Evolutionary conservation across 2,329 filamentous ascomycete species (phyloP).

Genomic region (Alternaria consortialis): DNA sequence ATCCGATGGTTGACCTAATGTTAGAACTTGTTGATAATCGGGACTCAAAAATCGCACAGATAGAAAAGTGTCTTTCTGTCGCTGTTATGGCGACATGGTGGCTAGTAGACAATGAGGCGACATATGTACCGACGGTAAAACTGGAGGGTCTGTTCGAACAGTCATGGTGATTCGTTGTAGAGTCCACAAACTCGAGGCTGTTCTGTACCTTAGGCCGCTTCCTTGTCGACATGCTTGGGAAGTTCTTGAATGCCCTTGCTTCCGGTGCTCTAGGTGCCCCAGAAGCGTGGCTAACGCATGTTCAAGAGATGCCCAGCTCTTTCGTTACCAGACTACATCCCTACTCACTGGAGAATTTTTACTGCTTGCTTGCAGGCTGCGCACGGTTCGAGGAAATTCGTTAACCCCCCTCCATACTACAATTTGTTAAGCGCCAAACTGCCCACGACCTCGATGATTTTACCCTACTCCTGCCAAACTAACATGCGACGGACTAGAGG

Average conservation of each 20-base stretch:
- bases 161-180: too few relatives aligned
- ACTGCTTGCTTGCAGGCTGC: not conserved
- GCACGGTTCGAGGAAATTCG: not conserved
- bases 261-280: not conserved
- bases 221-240: not conserved
- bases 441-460: not conserved
- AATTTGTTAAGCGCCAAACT: not conserved
- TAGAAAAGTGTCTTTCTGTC: too few relatives aligned
- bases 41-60: too few relatives aligned
- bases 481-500: not conserved
- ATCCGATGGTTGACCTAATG: too few relatives aligned
- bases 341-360: not conserved
- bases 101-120: too few relatives aligned
- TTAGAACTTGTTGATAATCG: too few relatives aligned
- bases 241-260: not conserved
- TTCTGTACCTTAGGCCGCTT: not conserved
- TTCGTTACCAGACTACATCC: not conserved
- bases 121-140: too few relatives aligned
- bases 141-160: too few relatives aligned
- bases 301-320: not conserved
- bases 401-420: not conserved
- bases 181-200: not conserved
- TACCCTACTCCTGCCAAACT: not conserved
- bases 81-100: too few relatives aligned
- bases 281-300: not conserved